These are phyloP conservation scores for Silene uniflora DNA, from an alignment of 148 eudicot species.

Conservation along the genomic window DNA sequence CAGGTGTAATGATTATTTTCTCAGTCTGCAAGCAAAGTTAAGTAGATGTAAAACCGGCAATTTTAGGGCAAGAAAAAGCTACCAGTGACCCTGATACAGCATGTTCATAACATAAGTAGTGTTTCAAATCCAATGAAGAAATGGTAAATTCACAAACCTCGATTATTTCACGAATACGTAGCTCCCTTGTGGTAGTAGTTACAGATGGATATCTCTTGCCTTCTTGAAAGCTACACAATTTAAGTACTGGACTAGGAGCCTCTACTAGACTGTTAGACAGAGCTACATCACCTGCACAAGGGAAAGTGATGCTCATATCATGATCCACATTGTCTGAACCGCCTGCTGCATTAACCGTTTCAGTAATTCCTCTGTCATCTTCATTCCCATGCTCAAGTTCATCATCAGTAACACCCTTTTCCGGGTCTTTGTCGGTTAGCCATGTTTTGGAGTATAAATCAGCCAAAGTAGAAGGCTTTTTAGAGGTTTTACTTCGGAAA, in stretches of 20 bases:
- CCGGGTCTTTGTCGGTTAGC: slow-evolving; percentile 23
- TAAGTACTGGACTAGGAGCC: slow-evolving; percentile 32
- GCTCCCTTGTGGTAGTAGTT: slow-evolving; percentile 72
- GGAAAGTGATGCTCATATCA: slow-evolving; percentile 27
- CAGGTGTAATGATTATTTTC: slow-evolving; percentile 68
- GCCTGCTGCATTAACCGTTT: slow-evolving; percentile 26
- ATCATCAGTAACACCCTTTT: slow-evolving; percentile 31
- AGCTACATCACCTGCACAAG: slow-evolving; percentile 24
- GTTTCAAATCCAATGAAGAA: not conserved
- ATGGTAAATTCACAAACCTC: slow-evolving; percentile 46
- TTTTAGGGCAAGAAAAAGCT: not conserved
- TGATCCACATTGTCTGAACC: slow-evolving; percentile 21
- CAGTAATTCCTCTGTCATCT: slow-evolving; percentile 28
- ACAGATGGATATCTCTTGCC: slow-evolving; percentile 70
- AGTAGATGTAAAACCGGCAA: not conserved
- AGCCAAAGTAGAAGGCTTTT: slow-evolving; percentile 26
- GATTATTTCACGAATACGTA: slow-evolving; percentile 63
- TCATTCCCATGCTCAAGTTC: slow-evolving; percentile 28
- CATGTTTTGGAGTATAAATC: slow-evolving; percentile 35
- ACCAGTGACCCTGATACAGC: not conserved
- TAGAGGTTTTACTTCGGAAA: slow-evolving; percentile 23
- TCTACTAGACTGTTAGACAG: slow-evolving; percentile 31
- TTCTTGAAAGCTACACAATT: slow-evolving; percentile 45
- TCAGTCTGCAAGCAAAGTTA: slow-evolving; percentile 45
- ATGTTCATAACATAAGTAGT: slow-evolving; percentile 1